These are phyloP conservation scores for Albugo candida DNA, from an alignment of 352 stramenopile genomes.

Conservation along the genomic window DNA sequence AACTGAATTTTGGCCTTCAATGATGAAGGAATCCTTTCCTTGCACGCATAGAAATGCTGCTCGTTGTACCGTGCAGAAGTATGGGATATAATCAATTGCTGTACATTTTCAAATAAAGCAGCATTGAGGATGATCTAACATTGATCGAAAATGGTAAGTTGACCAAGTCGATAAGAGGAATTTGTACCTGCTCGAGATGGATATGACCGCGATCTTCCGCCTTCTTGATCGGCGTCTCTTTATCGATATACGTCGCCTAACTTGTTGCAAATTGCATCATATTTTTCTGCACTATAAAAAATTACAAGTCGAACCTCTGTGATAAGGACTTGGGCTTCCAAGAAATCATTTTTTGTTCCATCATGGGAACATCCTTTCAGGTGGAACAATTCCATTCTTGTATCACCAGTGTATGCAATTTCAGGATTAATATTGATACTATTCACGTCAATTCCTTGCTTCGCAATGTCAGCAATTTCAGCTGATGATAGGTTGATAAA, in stretches of 20 bases:
- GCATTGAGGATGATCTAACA: conserved; percentile 23
- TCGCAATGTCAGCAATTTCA: conserved; percentile 27
- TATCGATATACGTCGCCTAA: conserved; percentile 46
- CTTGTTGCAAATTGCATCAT: conserved; percentile 1
- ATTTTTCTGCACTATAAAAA: background rate
- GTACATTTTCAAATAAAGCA: conserved; percentile 25
- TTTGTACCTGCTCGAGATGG: conserved; percentile 41
- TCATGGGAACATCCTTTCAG: conserved; percentile 2
- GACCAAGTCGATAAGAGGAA: background rate
- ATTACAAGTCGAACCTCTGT: conserved; percentile 29
- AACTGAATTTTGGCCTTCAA: conserved; percentile 21
- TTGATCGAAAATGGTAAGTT: background rate
- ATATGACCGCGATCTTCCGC: conserved; percentile 39
- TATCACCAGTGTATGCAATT: conserved; percentile 74
- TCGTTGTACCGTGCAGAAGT: conserved; percentile 42
- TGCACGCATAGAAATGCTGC: conserved; percentile 13
- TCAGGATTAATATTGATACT: conserved; percentile 15
- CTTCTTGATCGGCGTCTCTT: conserved; percentile 21
- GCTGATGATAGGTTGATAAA: conserved; percentile 15
- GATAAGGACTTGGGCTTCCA: conserved; percentile 45
- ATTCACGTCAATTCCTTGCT: conserved; percentile 26
- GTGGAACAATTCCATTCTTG: conserved; percentile 36
- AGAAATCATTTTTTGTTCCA: conserved; percentile 19
- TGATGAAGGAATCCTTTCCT: conserved; percentile 15
- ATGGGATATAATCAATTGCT: conserved; percentile 44